Evolutionary conservation across 257 asterid species (phyloP).

Genomic region (Ophiorrhiza pumila): DNA sequence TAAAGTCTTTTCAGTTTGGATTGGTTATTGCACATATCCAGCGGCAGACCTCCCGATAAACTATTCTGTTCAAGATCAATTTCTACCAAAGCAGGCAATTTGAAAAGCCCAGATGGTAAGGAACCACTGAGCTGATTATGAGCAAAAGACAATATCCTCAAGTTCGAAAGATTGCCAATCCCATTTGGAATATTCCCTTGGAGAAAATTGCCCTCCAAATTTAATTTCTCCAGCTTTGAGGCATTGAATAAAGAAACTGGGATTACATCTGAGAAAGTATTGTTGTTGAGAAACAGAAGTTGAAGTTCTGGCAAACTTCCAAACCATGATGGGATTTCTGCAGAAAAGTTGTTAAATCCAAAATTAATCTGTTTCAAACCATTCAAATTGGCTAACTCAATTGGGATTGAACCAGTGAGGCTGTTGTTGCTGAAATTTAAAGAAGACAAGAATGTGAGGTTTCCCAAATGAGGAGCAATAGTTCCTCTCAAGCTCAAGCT

Average conservation of each 20-base stretch:
- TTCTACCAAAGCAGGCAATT: constrained; percentile 16
- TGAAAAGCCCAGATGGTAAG: constrained; percentile 20
- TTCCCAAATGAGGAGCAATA: constrained; percentile 19
- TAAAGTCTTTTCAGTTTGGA: constrained; percentile 1
- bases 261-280: constrained; percentile 37
- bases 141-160: constrained; percentile 6
- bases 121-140: constrained; percentile 19
- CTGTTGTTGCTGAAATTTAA: constrained; percentile 19
- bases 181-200: constrained; percentile 31
- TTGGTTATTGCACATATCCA: constrained; percentile 16
- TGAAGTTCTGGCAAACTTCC: constrained; percentile 28
- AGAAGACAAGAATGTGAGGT: constrained; percentile 18
- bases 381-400: constrained; percentile 26
- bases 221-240: constrained; percentile 30
- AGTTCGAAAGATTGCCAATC: constrained; percentile 20
- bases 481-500: constrained; percentile 7
- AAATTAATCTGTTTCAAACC: constrained; percentile 20
- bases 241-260: constrained; percentile 35
- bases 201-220: constrained; percentile 27
- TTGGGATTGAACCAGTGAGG: constrained; percentile 39
- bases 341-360: constrained; percentile 32
- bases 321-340: constrained; percentile 41
- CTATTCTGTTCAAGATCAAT: constrained; percentile 14
- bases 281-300: constrained; percentile 23
- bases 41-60: constrained; percentile 19